Evolutionary conservation across 495 filamentous ascomycete genomes (phyloP), one percentile per base, ranked within the genome.

Genomic region (Aspergillus baeticus): DNA sequence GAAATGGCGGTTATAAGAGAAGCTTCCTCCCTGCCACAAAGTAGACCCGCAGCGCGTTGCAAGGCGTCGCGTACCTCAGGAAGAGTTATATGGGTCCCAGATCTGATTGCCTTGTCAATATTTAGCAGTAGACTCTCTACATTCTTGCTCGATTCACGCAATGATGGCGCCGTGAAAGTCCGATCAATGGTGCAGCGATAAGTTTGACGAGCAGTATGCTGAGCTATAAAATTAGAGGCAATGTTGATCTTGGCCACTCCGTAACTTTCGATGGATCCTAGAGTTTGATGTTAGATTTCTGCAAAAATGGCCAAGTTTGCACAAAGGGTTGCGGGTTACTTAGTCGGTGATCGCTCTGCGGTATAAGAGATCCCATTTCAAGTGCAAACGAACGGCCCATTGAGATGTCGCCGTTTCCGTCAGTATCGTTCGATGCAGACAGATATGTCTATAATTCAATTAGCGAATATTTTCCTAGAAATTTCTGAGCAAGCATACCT

Each of bases 121-220:
- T 86, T 81, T 37, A 59, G 63, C 2, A 78, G 58, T 8, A 51
- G 43, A n/a, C 52, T 56, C 46, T 75, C 76, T 18, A 75, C 43
- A 15, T 54, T 50, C 41, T 62, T 57, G 26, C 58, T 63, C 47
- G 68, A 55, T 21, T 66, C 63, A 15, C 49, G 31, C 15, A 60
- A 31, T 21, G 55, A 31, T 6, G 39, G 13, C 15, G 5, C 21
- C 10, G 33, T 11, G 5, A 29, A 15, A 33, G 21, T 21, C 31
- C 35, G n/a, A n/a, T 11, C 73, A 64, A 96, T 90, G 13, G 87
- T 81, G 57, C 89, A 89, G 26, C 89, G 84, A 67, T 98, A 98
- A 62, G 91, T 91, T 66, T 98, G 95, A 8, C 94, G 89, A 20
- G 89, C 94, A n/a, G 92, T 97, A 64, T 98, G 97, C 65, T 97